Percentiles rank a stretch among this genome's conserved stretches.
These are phyloP conservation scores for Solanum stenotomum DNA, from an alignment of 257 asterid species.

Conservation along the genomic window DNA sequence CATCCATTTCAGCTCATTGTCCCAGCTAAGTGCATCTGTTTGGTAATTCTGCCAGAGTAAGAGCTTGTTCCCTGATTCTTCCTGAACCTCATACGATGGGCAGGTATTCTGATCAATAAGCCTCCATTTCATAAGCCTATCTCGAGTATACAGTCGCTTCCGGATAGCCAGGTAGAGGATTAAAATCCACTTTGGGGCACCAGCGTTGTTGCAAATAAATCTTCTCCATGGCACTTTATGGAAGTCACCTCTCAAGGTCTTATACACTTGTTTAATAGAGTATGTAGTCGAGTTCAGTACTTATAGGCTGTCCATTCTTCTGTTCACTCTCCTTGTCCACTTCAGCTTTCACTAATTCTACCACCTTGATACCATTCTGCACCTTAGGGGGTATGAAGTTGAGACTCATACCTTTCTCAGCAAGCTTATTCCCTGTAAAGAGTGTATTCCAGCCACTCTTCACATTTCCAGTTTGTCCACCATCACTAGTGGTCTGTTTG, in stretches of 20 bases:
- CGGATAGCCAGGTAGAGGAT: neutral
- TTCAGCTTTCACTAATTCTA: neutral
- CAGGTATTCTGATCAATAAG: neutral
- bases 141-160: neutral
- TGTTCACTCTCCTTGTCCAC: neutral
- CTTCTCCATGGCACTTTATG: neutral
- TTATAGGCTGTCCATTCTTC: neutral
- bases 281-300: neutral
- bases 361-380: neutral
- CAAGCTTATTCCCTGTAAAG: neutral
- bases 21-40: neutral
- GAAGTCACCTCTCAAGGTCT: neutral
- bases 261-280: neutral
- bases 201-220: neutral
- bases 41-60: neutral
- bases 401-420: neutral
- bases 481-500: neutral
- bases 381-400: neutral
- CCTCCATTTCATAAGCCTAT: neutral
- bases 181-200: neutral
- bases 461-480: neutral
- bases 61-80: neutral
- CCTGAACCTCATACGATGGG: neutral
- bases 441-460: neutral
- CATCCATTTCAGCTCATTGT: neutral